These are phyloP conservation scores for Aureobasidium sp. DNA, from an alignment of 2,329 filamentous ascomycete species.

Conservation along the genomic window DNA sequence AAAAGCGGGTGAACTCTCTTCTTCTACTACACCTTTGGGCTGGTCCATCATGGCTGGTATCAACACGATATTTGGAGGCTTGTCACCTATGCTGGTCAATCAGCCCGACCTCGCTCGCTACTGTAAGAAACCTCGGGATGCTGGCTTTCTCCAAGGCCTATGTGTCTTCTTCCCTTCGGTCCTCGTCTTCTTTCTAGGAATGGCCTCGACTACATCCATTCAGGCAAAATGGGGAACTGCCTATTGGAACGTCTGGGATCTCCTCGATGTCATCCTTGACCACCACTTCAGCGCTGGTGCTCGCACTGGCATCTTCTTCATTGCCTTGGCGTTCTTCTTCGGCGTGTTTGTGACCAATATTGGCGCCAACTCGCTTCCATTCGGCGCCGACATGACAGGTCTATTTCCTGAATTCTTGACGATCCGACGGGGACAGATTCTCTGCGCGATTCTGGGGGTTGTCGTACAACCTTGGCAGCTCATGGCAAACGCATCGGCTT, in stretches of 20 bases:
- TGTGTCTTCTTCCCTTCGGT: slow-evolving; percentile 34
- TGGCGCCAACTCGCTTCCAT: slow-evolving; percentile 36
- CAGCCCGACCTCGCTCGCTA: slow-evolving; percentile 38
- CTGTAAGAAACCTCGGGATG: slow-evolving; percentile 28
- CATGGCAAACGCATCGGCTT: slow-evolving; percentile 33
- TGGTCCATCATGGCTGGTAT: slow-evolving; percentile 37
- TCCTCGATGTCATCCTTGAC: slow-evolving; percentile 35
- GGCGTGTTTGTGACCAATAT: slow-evolving; percentile 40
- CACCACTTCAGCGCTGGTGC: slow-evolving; percentile 34
- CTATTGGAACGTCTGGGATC: slow-evolving; percentile 42
- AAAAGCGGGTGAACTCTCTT: neutral
- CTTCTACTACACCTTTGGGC: slow-evolving; percentile 24
- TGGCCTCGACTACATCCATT: slow-evolving; percentile 33
- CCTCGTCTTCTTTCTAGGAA: slow-evolving; percentile 36
- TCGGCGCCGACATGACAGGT: slow-evolving; percentile 37
- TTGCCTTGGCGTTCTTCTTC: slow-evolving; percentile 30
- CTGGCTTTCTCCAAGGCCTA: slow-evolving; percentile 27
- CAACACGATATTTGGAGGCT: slow-evolving; percentile 37
- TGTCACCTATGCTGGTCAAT: slow-evolving; percentile 36
- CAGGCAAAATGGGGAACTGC: slow-evolving; percentile 31
- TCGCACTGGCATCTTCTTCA: slow-evolving; percentile 36
- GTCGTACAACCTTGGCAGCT: slow-evolving; percentile 39
- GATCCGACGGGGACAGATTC: slow-evolving; percentile 37
- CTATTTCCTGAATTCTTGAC: slow-evolving; percentile 38
- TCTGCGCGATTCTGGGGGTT: slow-evolving; percentile 33